A percentile compares a stretch with the other conserved stretches of the same genome.
Evolutionary conservation across 306 rosid species (phyloP).

Genomic region (apple (Malus domestica)): ASM211411v1 NC_041805.1:7766001-7766500

Average conservation of each 20-base stretch:
- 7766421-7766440: background rate
- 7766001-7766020: background rate
- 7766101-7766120: background rate
- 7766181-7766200: too few species aligned
- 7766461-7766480: background rate
- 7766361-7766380: constrained; percentile 33
- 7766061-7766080: background rate
- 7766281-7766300: rapidly evolving
- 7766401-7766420: background rate
- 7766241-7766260: too few species aligned
- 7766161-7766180: rapidly evolving
- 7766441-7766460: background rate
- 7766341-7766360: constrained; percentile 24
- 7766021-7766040: background rate
- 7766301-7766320: background rate
- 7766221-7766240: rapidly evolving
- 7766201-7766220: too few species aligned
- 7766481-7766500: too few species aligned
- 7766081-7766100: background rate
- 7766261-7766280: rapidly evolving
- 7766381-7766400: constrained; percentile 22
- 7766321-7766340: constrained; percentile 9
- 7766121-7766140: background rate
- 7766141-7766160: too few species aligned
- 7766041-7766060: background rate